Percentiles rank a stretch among this genome's conserved stretches.
These are phyloP conservation scores for Trichoderma breve DNA, from an alignment of 2,329 filamentous ascomycete species.

Conservation along the genomic window DNA sequence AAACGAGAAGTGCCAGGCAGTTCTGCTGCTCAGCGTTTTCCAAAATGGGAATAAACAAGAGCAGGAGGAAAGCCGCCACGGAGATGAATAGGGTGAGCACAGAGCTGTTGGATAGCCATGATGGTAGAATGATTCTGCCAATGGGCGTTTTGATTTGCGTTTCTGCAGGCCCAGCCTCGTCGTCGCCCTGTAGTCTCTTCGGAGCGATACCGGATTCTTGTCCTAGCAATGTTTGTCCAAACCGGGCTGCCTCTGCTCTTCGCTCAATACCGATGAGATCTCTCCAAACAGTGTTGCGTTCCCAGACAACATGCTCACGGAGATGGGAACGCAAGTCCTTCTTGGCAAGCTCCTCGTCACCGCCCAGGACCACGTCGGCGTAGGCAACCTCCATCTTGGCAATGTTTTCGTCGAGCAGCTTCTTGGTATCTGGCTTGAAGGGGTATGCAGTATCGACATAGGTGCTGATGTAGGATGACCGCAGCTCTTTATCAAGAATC, in stretches of 20 bases:
- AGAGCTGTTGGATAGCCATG: constrained; percentile 79
- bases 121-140: constrained; percentile 71
- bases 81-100: constrained; percentile 74
- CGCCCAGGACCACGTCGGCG: constrained; percentile 75
- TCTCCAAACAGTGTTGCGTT: constrained; percentile 96
- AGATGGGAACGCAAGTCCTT: constrained; percentile 87
- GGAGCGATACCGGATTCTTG: constrained; percentile 65
- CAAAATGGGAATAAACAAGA: constrained; percentile 80
- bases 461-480: constrained; percentile 70
- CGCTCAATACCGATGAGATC: constrained; percentile 98
- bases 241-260: constrained; percentile 87
- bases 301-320: constrained; percentile 97
- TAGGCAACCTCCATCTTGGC: constrained; percentile 74
- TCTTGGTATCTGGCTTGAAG: constrained; percentile 72
- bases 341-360: constrained; percentile 72
- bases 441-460: constrained; percentile 77
- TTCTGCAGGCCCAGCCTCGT: constrained; percentile 57
- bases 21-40: constrained; percentile 88
- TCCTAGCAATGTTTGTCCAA: constrained; percentile 82
- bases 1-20: constrained; percentile 87
- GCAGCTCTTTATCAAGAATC: constrained; percentile 79
- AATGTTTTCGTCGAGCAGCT: constrained; percentile 69
- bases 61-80: constrained; percentile 67
- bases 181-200: constrained; percentile 80
- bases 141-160: constrained; percentile 78